Evolutionary conservation across 371 early-diverging fungal species (phyloP).

Genomic region (Mortierella sp.): DNA sequence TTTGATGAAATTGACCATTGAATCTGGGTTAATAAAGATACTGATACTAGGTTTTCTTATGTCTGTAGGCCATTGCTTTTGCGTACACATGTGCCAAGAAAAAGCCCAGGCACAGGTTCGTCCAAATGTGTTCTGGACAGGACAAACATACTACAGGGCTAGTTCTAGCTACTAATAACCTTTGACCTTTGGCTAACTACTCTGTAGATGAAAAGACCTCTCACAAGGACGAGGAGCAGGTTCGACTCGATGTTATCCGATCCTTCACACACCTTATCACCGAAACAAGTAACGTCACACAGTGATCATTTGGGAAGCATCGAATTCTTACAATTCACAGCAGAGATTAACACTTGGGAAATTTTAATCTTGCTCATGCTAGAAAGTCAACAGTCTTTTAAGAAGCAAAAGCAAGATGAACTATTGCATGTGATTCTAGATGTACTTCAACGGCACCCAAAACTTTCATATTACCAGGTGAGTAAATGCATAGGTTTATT

Average conservation of each 20-base stretch:
- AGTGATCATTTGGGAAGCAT: not conserved
- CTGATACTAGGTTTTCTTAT: not conserved
- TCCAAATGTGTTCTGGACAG: not conserved
- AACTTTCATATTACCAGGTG: slow-evolving; percentile 79
- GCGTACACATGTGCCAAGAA: slow-evolving; percentile 48
- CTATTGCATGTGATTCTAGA: slow-evolving; percentile 63
- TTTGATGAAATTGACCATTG: not conserved
- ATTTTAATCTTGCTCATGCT: not conserved
- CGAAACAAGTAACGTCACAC: slow-evolving; percentile 32
- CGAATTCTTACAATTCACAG: not conserved
- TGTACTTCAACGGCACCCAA: slow-evolving; percentile 67
- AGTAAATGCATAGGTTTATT: not conserved
- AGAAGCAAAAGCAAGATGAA: slow-evolving; percentile 58
- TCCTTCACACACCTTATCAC: slow-evolving; percentile 62
- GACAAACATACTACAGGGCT: not conserved
- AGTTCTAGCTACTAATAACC: not conserved
- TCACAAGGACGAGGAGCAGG: slow-evolving; percentile 68
- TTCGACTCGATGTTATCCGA: slow-evolving; percentile 63
- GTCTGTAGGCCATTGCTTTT: slow-evolving; percentile 64
- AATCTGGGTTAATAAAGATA: not conserved
- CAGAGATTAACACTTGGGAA: not conserved
- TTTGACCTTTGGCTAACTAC: not conserved
- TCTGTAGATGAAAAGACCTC: not conserved
- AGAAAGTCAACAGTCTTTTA: slow-evolving; percentile 56
- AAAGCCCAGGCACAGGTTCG: slow-evolving; percentile 11